Conservation (phyloP, 139 green algal species). For the Desmodesmus armatus region DNA sequence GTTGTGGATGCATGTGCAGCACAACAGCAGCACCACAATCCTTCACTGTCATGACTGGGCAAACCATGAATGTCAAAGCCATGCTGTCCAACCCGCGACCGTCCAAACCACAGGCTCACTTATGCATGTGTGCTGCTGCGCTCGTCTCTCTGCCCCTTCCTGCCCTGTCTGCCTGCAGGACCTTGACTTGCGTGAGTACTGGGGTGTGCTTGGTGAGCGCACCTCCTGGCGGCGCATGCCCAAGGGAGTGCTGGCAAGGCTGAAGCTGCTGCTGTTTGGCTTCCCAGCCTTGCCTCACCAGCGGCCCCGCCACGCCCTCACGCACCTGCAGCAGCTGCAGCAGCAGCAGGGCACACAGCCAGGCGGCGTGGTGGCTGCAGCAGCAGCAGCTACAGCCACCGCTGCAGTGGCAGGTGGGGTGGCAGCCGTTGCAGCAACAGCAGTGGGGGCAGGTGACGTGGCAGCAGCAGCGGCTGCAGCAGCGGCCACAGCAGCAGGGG, state of each 20-base stretch:
- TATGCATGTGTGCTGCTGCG: too few species aligned
- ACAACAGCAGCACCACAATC: too few species aligned
- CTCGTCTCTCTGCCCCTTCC: too few species aligned
- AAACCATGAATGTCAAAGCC: too few species aligned
- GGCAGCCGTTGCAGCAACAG: not conserved
- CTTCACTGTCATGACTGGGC: too few species aligned
- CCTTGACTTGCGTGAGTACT: slow-evolving; percentile 75
- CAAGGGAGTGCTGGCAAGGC: slow-evolving; percentile 45
- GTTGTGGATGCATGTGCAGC: too few species aligned
- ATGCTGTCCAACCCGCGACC: too few species aligned
- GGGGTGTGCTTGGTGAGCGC: slow-evolving; percentile 72
- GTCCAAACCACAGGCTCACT: too few species aligned
- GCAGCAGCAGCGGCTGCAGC: not conserved
- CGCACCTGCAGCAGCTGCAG: slow-evolving; percentile 21
- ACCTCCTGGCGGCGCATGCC: slow-evolving; percentile 69
- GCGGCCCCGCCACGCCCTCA: slow-evolving; percentile 24
- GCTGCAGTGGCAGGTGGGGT: not conserved
- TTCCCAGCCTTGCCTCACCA: slow-evolving; percentile 50
- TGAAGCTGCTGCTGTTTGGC: slow-evolving; percentile 57
- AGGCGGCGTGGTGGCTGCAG: not conserved
- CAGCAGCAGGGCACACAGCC: not conserved
- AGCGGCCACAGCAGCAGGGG: too few species aligned
- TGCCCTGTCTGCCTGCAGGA: too few species aligned
- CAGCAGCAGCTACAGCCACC: slow-evolving; percentile 7
- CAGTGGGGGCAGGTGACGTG: not conserved